A percentile compares a stretch with the other conserved stretches of the same genome.
Conservation (phyloP, 2,329 filamentous ascomycete genomes). For the Colletotrichum orbiculare region DNA sequence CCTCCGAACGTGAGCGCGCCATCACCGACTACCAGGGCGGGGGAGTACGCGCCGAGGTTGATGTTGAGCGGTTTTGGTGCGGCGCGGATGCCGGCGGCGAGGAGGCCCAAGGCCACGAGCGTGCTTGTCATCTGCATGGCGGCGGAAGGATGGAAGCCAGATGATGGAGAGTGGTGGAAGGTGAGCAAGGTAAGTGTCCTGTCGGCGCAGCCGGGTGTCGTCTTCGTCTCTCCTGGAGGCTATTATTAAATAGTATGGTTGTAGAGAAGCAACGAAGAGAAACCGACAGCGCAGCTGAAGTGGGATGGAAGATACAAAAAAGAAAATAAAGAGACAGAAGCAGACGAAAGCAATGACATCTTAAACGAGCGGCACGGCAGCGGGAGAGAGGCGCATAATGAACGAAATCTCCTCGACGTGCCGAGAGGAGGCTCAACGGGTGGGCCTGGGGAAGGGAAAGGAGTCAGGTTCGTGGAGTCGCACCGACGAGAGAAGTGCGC, state of each 20-base stretch:
- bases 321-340: conserved; percentile 11
- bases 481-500: not conserved
- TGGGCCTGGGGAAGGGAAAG: conserved; percentile 2
- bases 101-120: conserved; percentile 40
- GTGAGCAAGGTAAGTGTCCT: not conserved
- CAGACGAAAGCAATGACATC: not conserved
- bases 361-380: conserved; percentile 29
- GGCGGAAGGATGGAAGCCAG: not conserved
- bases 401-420: conserved; percentile 24
- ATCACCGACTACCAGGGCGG: conserved; percentile 49
- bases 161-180: not conserved
- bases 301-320: not conserved
- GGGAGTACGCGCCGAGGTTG: conserved; percentile 49
- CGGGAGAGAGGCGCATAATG: conserved; percentile 24
- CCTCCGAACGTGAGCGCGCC: conserved; percentile 60
- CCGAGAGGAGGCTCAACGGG: conserved; percentile 26
- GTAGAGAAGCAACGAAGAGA: conserved; percentile 10
- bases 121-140: conserved; percentile 31
- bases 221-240: conserved; percentile 7
- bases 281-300: conserved; percentile 34
- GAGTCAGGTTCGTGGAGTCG: conserved; percentile 11
- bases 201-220: conserved; percentile 32
- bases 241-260: conserved; percentile 26
- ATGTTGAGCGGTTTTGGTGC: conserved; percentile 48
- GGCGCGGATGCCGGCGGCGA: conserved; percentile 44